These are phyloP conservation scores for Penicillium cinerascens DNA, from an alignment of 495 filamentous ascomycete genomes.

Conservation along the genomic window DNA sequence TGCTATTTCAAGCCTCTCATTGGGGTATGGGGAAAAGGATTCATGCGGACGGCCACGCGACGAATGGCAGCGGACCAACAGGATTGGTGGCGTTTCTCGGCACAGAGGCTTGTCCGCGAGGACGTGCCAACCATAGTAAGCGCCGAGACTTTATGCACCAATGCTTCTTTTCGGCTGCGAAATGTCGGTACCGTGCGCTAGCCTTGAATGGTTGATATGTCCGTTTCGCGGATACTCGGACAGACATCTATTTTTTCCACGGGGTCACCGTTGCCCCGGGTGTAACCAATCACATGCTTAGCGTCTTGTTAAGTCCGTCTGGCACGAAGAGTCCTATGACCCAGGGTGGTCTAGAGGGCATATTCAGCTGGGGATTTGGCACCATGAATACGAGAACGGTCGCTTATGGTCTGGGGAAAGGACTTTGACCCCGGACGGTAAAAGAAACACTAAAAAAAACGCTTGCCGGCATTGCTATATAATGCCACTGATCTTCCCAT, in stretches of 20 bases:
- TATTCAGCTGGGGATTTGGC: conserved; percentile 1
- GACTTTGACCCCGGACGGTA: conserved; percentile 2
- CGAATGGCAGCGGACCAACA: no score
- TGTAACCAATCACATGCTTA: conserved; percentile 10
- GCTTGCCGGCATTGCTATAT: conserved; percentile 6
- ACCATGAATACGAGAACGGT: neutral
- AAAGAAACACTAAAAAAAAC: neutral
- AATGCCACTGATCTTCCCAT: conserved; percentile 2
- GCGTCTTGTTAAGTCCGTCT: conserved; percentile 4
- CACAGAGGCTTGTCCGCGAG: conserved; percentile 10
- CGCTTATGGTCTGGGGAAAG: conserved; percentile 3
- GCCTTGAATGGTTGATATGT: conserved; percentile 1
- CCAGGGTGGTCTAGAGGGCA: conserved; percentile 3
- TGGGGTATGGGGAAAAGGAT: no score
- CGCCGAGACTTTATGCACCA: conserved; percentile 6
- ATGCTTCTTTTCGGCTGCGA: conserved; percentile 14
- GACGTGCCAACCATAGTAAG: no score
- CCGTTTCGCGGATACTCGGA: no score
- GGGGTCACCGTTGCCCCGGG: conserved; percentile 10
- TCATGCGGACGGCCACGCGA: no score
- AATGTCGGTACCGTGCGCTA: conserved; percentile 20
- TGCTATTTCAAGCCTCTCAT: no score
- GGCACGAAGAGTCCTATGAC: conserved; percentile 8
- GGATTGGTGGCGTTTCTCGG: no score
- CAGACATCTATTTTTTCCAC: no score